Evolutionary conservation across 2,329 filamentous ascomycete species (phyloP).

Genomic region (Trichoderma hamatum): DNA sequence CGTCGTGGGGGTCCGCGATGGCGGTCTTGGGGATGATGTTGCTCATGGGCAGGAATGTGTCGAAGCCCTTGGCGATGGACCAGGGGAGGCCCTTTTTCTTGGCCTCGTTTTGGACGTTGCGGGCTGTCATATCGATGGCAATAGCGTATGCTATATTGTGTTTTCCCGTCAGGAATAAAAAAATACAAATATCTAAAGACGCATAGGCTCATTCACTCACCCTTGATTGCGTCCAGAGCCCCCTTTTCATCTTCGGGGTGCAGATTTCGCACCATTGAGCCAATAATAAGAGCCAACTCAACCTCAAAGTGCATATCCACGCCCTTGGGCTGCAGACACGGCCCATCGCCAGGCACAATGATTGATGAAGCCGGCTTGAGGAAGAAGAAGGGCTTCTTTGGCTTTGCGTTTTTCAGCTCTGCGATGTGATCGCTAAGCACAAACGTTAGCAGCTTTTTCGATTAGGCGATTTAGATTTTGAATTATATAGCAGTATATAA

Average conservation of each 20-base stretch:
- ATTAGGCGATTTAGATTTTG: background rate
- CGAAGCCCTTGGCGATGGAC: constrained; percentile 96
- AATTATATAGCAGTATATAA: background rate
- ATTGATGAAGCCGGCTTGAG: constrained; percentile 91
- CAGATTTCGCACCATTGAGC: constrained; percentile 76
- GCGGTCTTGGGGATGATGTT: constrained; percentile 76
- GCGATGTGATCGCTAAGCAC: constrained; percentile 78
- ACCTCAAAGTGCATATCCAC: constrained; percentile 93
- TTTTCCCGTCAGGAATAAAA: background rate
- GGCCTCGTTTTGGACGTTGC: constrained; percentile 93
- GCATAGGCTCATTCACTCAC: constrained; percentile 51
- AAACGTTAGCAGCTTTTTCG: background rate
- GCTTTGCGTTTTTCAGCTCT: constrained; percentile 83
- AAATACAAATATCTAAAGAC: background rate
- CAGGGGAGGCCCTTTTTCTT: constrained; percentile 95
- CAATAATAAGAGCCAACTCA: constrained; percentile 87
- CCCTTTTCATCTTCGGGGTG: constrained; percentile 71
- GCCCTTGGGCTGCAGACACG: constrained; percentile 79
- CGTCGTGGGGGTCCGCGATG: constrained; percentile 85
- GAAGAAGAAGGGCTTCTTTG: constrained; percentile 99
- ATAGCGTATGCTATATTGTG: constrained; percentile 75
- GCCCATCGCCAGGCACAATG: constrained; percentile 74
- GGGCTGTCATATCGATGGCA: constrained; percentile 95
- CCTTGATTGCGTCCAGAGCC: constrained; percentile 81
- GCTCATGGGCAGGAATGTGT: constrained; percentile 92